Evolutionary conservation across 495 filamentous ascomycete genomes (phyloP).

Genomic region (Xylaria telfairii): DNA sequence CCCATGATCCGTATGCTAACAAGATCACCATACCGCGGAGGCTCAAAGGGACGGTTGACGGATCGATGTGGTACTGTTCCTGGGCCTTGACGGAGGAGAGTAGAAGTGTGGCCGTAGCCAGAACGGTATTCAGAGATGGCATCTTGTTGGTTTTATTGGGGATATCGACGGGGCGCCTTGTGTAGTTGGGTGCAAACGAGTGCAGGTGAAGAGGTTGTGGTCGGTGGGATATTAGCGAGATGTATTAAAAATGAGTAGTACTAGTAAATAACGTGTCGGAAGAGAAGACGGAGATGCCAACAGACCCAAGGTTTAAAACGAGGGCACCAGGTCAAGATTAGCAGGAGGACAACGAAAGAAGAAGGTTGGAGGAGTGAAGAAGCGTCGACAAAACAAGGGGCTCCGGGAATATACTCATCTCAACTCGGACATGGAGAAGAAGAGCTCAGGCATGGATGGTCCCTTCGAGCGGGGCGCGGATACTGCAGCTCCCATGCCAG

Average conservation of each 20-base stretch:
- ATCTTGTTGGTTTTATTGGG: slow-evolving; percentile 39
- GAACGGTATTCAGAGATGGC: slow-evolving; percentile 51
- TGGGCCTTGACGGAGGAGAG: slow-evolving; percentile 49
- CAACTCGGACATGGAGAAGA: slow-evolving; percentile 10
- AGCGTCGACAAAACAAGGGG: slow-evolving; percentile 1
- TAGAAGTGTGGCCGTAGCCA: slow-evolving; percentile 54
- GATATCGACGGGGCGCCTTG: background rate
- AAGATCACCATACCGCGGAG: slow-evolving; percentile 46
- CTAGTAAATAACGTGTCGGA: slow-evolving; percentile 4
- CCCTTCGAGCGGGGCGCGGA: background rate
- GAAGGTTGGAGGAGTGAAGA: slow-evolving; percentile 20
- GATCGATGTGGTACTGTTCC: slow-evolving; percentile 54
- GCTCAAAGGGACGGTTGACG: slow-evolving; percentile 34
- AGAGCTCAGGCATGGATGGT: slow-evolving; percentile 12
- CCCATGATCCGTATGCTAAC: background rate
- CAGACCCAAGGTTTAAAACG: slow-evolving; percentile 16
- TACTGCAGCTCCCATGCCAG: slow-evolving; percentile 5
- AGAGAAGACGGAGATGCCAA: background rate
- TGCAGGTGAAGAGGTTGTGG: background rate
- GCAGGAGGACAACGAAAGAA: slow-evolving; percentile 20
- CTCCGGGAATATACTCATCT: slow-evolving; percentile 12
- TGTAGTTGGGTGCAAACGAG: slow-evolving; percentile 17
- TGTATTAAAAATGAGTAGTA: slow-evolving; percentile 29
- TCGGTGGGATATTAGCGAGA: slow-evolving; percentile 27
- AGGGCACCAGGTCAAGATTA: slow-evolving; percentile 14